phyloP scores from a whole-genome alignment of 805 yeast genomes.

The Pichia californica region DNA sequence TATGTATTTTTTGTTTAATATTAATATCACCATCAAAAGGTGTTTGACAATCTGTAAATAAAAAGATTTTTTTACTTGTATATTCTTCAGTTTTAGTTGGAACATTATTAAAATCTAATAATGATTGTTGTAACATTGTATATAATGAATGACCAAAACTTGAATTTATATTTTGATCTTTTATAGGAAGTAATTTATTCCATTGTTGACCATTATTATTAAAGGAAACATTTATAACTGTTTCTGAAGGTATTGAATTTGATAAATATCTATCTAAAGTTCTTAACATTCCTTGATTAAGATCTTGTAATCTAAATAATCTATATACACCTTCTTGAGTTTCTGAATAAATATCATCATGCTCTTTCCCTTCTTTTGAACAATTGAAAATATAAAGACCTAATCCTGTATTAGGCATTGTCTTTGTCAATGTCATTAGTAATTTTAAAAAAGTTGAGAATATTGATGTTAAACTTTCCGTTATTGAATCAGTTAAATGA shows the following conservation, averaged over 20 bases:
- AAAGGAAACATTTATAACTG: slow-evolving; percentile 5
- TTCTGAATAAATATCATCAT: not conserved
- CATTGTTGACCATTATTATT: slow-evolving; percentile 5
- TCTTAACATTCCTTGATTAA: slow-evolving; percentile 55
- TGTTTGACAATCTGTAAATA: slow-evolving; percentile 69
- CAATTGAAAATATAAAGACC: slow-evolving; percentile 65
- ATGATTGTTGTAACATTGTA: slow-evolving; percentile 42
- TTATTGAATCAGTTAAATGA: slow-evolving; percentile 48
- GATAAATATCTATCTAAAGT: slow-evolving; percentile 42
- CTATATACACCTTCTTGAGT: slow-evolving; percentile 39
- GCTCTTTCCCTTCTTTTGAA: slow-evolving; percentile 16
- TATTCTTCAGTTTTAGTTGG: slow-evolving; percentile 37
- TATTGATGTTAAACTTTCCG: slow-evolving; percentile 34
- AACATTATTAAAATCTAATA: slow-evolving; percentile 46
- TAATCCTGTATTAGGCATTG: slow-evolving; percentile 62
- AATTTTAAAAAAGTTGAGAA: slow-evolving; percentile 54
- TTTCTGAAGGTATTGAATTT: slow-evolving; percentile 26
- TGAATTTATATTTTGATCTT: slow-evolving; percentile 16
- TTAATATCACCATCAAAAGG: slow-evolving; percentile 45
- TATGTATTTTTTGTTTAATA: slow-evolving; percentile 44
- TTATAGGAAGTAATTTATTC: slow-evolving; percentile 26
- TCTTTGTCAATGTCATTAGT: slow-evolving; percentile 58
- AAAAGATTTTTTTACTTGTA: slow-evolving; percentile 53
- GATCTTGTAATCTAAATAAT: slow-evolving; percentile 46
- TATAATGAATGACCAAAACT: slow-evolving; percentile 31